phyloP scores from a whole-genome alignment of 2,329 filamentous ascomycete species.

The Chaetomium strumarium region DNA sequence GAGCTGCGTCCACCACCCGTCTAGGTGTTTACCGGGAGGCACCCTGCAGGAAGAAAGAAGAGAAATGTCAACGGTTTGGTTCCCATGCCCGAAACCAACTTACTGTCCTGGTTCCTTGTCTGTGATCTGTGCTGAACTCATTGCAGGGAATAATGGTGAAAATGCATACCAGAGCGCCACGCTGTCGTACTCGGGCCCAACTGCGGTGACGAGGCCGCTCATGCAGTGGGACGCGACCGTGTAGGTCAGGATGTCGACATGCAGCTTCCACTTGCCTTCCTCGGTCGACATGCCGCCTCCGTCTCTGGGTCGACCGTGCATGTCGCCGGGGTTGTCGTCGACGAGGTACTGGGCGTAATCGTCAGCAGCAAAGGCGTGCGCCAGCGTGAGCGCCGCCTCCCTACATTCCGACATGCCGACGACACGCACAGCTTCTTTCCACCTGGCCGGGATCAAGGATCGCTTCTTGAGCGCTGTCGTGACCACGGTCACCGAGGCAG shows the following conservation, averaged over 20 bases:
- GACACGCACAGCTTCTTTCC: conserved; percentile 54
- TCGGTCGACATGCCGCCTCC: conserved; percentile 37
- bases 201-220: conserved; percentile 66
- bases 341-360: conserved; percentile 70
- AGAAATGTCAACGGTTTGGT: background rate
- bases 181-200: conserved; percentile 69
- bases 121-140: too few relatives aligned
- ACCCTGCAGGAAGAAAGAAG: conserved; percentile 47
- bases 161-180: conserved; percentile 68
- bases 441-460: conserved; percentile 48
- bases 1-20: conserved; percentile 65
- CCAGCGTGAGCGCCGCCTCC: conserved; percentile 64
- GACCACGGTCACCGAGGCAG: conserved; percentile 26
- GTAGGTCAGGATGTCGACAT: conserved; percentile 72
- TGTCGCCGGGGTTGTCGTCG: conserved; percentile 47
- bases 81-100: too few relatives aligned
- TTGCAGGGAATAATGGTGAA: background rate
- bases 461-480: conserved; percentile 27
- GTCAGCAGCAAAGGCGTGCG: conserved; percentile 72
- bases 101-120: too few relatives aligned
- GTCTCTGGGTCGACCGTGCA: conserved; percentile 24
- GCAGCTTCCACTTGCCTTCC: conserved; percentile 68
- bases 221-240: conserved; percentile 69
- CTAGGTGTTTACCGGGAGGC: conserved; percentile 66
- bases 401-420: conserved; percentile 63